phyloP scores from a whole-genome alignment of 2,329 filamentous ascomycete species.

The Aspergillus flavus region DNA sequence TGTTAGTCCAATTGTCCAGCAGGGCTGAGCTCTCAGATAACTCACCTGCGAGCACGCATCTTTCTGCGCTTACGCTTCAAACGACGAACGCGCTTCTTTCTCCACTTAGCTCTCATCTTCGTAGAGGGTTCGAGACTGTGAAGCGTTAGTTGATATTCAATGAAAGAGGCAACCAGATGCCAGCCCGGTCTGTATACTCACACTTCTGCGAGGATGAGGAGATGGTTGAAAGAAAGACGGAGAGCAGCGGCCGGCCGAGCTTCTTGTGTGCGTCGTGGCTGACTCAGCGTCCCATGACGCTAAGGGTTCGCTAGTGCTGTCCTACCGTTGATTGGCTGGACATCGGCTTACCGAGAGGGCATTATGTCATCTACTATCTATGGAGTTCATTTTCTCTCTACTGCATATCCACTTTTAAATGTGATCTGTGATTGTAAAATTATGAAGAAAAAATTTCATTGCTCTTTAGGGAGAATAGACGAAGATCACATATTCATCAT shows the following conservation, averaged over 20 bases:
- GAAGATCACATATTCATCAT: background rate
- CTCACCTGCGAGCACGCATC: conserved; percentile 97
- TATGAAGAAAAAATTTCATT: background rate
- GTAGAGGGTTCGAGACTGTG: conserved; percentile 40
- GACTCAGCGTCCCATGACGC: conserved; percentile 37
- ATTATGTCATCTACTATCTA: conserved; percentile 15
- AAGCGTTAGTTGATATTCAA: conserved; percentile 21
- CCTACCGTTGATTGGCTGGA: conserved; percentile 19
- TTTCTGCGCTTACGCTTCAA: conserved; percentile 99
- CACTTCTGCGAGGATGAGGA: conserved; percentile 50
- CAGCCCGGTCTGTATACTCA: conserved; percentile 29
- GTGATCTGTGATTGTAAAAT: background rate
- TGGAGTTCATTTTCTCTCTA: background rate
- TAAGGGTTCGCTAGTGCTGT: conserved; percentile 34
- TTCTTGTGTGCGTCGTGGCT: conserved; percentile 46
- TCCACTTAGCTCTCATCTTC: conserved; percentile 95
- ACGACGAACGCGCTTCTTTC: conserved; percentile 99
- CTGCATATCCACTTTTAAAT: background rate
- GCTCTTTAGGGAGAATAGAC: background rate
- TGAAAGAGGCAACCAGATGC: conserved; percentile 3
- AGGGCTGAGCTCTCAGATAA: conserved; percentile 21
- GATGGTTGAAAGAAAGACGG: conserved; percentile 46
- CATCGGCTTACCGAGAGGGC: conserved; percentile 23
- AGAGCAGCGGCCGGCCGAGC: conserved; percentile 33
- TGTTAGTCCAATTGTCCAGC: conserved; percentile 16